Conservation (phyloP, 1,139 yeast genomes). For the Hanseniaspora gamundiae region DNA sequence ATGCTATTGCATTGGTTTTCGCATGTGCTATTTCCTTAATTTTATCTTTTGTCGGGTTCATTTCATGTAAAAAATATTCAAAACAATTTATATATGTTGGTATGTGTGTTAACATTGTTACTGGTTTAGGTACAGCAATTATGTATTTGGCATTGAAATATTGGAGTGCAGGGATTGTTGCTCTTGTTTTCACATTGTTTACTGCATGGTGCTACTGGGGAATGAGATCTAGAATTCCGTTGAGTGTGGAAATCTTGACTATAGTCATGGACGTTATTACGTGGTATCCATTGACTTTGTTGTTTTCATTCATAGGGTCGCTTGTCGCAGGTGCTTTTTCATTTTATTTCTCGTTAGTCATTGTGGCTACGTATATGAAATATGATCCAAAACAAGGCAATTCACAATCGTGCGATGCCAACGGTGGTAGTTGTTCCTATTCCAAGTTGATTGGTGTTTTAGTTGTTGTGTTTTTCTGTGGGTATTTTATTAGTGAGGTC, state of each 20-base stretch:
- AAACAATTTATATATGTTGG: constrained; percentile 58
- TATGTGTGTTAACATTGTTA: constrained; percentile 49
- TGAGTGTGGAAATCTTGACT: constrained; percentile 63
- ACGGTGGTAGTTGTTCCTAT: constrained; percentile 58
- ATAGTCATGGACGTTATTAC: constrained; percentile 69
- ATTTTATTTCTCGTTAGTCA: constrained; percentile 49
- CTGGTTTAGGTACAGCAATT: constrained; percentile 68
- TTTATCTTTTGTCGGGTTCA: constrained; percentile 42
- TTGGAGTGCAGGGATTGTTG: constrained; percentile 72
- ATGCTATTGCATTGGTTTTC: constrained; percentile 59
- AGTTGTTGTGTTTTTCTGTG: constrained; percentile 70
- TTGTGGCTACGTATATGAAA: constrained; percentile 69
- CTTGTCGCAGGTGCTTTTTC: constrained; percentile 53
- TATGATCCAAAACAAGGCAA: constrained; percentile 40
- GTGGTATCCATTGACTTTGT: constrained; percentile 53
- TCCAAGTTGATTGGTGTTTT: constrained; percentile 54
- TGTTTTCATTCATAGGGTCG: constrained; percentile 55
- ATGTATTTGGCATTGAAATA: constrained; percentile 52
- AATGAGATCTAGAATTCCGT: constrained; percentile 54
- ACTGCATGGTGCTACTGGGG: constrained; percentile 67
- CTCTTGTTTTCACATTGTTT: constrained; percentile 48
- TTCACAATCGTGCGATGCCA: constrained; percentile 33
- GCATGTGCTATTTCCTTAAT: constrained; percentile 51
- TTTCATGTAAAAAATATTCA: constrained; percentile 54
- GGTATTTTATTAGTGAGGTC: constrained; percentile 77